Evolutionary conservation across 495 filamentous ascomycete genomes (phyloP), one percentile per base, ranked within the genome.

Genomic region (Aspergillus leporis): DNA sequence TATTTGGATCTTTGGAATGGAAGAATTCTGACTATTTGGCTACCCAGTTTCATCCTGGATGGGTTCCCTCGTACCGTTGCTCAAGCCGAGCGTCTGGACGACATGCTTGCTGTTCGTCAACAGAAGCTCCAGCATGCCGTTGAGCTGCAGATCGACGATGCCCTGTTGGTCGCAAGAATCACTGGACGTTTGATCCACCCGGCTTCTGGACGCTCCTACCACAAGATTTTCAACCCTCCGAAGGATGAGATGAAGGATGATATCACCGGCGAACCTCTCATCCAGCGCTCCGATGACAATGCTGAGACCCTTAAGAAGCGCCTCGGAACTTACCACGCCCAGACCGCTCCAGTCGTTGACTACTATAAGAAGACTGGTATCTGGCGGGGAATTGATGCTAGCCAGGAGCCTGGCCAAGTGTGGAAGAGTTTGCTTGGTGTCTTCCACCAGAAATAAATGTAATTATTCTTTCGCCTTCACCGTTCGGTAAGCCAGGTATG

Each of bases 201-300:
- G 32, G 92, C 93, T 30, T 95, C 91, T 61, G 94, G 94, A 57
- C 92, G 94, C 65, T 91, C 90, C 55, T 99, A 99, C 82, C 94
- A 99, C 84, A 90, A 88, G 75, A 87, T 90, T 70, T 99, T 99
- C 87, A 97, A 97, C 85, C 95, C 94, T n/a, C 94, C 94, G 62
- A 95, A 96, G 83, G 76, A 84, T 59, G 56, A 82, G 58, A 98
- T 98, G 95, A 96, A 84, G 73, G 94, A 99, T 78, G 94, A 99
- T 69, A 70, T 98, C 57, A 97, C 95, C 16, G 95, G 94, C 70
- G 94, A 99, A 81, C 94, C 93, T 31, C 77, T 99, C 63, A 91
- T 98, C 71, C 94, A 98, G 80, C 89, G 94, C 62, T 90, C 87
- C 55, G 94, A 99, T 70, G 94, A 99, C 81, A 99, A 99, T 68